Evolutionary conservation across 1,284 basidiomycete species (phyloP).

Genomic region (Ganoderma sinense): DNA sequence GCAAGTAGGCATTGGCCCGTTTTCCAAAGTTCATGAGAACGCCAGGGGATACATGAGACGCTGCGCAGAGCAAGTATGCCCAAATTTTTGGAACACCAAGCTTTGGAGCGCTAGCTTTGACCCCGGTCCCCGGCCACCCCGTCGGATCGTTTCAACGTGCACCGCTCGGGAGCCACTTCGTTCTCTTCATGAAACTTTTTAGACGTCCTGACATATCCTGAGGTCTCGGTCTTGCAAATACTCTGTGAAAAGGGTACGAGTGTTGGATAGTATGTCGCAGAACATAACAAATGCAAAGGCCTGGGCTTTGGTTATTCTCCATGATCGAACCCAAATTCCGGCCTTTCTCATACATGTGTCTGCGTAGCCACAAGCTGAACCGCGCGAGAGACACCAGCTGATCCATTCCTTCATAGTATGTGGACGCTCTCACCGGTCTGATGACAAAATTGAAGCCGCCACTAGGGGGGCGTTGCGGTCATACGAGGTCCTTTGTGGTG

Average conservation of each 20-base stretch:
- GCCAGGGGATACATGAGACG: not conserved
- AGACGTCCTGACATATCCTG: not conserved
- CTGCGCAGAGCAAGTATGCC: no score
- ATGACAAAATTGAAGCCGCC: not conserved
- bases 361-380: not conserved
- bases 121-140: not conserved
- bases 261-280: not conserved
- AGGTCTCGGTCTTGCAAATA: no score
- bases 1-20: not conserved
- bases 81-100: not conserved
- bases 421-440: conserved; percentile 2
- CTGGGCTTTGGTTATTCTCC: not conserved
- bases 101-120: not conserved
- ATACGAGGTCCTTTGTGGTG: not conserved
- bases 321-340: not conserved
- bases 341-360: not conserved
- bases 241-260: not conserved
- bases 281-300: not conserved
- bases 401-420: not conserved
- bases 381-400: not conserved
- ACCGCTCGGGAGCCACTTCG: not conserved
- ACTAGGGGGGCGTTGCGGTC: not conserved
- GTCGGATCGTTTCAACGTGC: not conserved
- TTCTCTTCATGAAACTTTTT: not conserved
- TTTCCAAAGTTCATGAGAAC: not conserved